Evolutionary conservation across 2,329 filamentous ascomycete species (phyloP), one percentile per base, ranked within the genome.

Genomic region (Nakataea oryzae): DNA sequence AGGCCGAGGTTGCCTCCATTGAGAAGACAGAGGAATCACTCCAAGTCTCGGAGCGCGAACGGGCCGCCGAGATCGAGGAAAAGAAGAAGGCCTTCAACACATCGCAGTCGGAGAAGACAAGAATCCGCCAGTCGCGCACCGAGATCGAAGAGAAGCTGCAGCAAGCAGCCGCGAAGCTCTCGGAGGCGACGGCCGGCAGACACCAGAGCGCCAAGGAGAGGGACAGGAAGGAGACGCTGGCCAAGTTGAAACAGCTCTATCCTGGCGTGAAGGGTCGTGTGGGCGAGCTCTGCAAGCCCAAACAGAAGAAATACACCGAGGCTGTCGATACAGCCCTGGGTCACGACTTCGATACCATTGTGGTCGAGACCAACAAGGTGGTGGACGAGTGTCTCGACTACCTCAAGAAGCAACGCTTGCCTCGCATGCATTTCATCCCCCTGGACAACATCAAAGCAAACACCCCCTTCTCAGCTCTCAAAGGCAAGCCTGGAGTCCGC

Each of bases 391-490:
- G 95, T 73, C 95, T 99, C 62, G 86, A 95, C 67, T 96, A 96
- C 70, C 84, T 99, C 63, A 95, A 95, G 68, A 91, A 96, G 66
- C 91, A 97, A 71, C 87, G 91, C 62, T 87, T 90, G 61, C 85
- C 89, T 8, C 91, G 93, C 63, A 91, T 95, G 75, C 97, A 91
- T 1, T 97, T 99, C 74, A 93, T 97, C 65, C 95, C 95, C 1
- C 81, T 99, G 24, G 95, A 99, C 78, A 97, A 96, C 61, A 96
- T 99, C 73, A 96, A 97, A 70, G 93, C 97, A 71, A 93, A 91
- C 72, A 87, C 91, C 13, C 85, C 95, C 63, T 96, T 96, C 72
- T 90, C 91, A 6, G 93, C 91, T 64, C 80, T 99, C 66, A 97
- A 97, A 75, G 91, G 92, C 30, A 88, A 96, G 73, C 83, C 90